Base-by-base conservation (phyloP, 352 stramenopile genomes). In the Pythium coloratum region DNA sequence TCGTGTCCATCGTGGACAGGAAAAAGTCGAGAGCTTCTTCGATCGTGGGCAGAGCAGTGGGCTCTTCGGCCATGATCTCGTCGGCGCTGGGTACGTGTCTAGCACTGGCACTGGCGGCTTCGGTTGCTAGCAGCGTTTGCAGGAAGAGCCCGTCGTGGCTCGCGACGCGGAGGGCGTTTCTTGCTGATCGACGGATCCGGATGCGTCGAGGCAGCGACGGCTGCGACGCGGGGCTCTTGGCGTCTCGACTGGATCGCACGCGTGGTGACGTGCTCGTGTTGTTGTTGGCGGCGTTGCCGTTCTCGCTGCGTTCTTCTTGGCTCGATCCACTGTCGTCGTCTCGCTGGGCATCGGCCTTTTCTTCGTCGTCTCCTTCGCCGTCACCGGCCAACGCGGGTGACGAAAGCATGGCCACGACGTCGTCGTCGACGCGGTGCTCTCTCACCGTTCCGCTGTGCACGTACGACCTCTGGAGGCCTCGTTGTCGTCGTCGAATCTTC, bases 21-120 rank as follows among this genome's bases (percentile, higher is more conserved):
- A 72, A 72, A 51, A 72, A 72, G 42, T 72, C 66, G 49, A 72
- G 66, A 14, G 66, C 66, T 62, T 72, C 66, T 56, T 72, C 66
- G 44, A 72, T 72, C 18, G 66, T 68, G 28, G 66, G 66, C 20
- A 72, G 40, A n/a, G 55, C 18, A 7, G 8, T 28, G 16, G 20
- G 28, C 30, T 3, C 42, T 10, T 56, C 33, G 1, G 56, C 46
- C 57, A 61, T 58, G 46, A 36, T 56, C 1, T 55, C 53, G n/a
- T 67, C 62, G 42, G 46, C 46, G 3, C 46, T 32, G 46, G 46
- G 18, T 53, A 32, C 20, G 46, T 53, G 46, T 32, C 20, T 42
- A 34, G 16, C 14, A 57, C 51, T 57, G 26, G 51, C 12, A 57
- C 51, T 57, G 26, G 51, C 12, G 51, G 28, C 13, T 33, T 58